Base-by-base conservation (phyloP, 768 basidiomycete species). In the Lentinula raphanica region DNA sequence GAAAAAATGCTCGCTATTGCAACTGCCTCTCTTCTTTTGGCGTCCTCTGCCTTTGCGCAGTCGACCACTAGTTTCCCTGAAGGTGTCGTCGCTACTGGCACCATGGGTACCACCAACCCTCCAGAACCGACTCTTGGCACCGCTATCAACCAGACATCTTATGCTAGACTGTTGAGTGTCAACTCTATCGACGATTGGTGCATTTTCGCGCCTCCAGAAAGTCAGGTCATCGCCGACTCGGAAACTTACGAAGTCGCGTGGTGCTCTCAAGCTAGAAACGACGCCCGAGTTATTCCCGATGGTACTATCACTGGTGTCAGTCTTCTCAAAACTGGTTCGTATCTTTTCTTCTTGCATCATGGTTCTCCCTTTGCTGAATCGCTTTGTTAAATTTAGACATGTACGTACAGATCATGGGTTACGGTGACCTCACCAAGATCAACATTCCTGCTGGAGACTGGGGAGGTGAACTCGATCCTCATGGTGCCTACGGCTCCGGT, bases 181-280 rank as follows among this genome's bases (percentile, higher is more conserved):
- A 77, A 78, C 62, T 72, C 75, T 11, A 63, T 79, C 39, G 76
- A 79, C 60, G 45, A 79, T 58, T 79, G 74, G 61, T 77, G 77
- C 58, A 56, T 79, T 5, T 79, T 76, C 50, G 77, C 73, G 0
- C 77, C 77, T 17, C 76, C 77, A 1, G 56, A 58, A 12, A 35
- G 60, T 1, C 58, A 62, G 23, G 58, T 65, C 27, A 74, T 79
- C 46, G 64, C 72, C 0, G 67, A 79, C 54, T 74, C 75, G 0
- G 77, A 79, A 74, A 74, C 72, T 0, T 65, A 69, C 56, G 76
- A 77, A 59, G 76, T 79, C 12, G 78, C 78, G 4, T 79, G 76
- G 77, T 79, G 78, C 56, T 75, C 74, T 3, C 61, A 75, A 59
- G 71, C 68, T 7, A 71, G 77, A 45, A 79, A 79, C 63, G 73